phyloP scores from a whole-genome alignment of 1,139 yeast genomes.

The Citeromyces hawaiiensis region DNA sequence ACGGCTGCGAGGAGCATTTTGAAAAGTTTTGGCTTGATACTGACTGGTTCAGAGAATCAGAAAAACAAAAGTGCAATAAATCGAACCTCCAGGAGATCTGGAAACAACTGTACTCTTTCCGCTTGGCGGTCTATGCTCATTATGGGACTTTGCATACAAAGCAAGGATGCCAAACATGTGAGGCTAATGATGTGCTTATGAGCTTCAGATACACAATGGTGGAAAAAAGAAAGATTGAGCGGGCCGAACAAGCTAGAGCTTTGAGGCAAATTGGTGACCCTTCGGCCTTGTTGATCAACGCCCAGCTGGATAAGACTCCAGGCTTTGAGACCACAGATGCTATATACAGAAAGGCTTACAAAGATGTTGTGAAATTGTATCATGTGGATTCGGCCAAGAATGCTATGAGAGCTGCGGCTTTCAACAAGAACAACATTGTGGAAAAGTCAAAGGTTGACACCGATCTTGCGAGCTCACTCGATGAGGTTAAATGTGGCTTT shows the following conservation, averaged over 20 bases:
- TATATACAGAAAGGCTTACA: neutral
- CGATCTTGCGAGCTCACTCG: neutral
- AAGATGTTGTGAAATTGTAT: neutral
- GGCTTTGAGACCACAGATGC: neutral
- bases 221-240: neutral
- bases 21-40: neutral
- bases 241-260: neutral
- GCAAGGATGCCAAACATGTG: neutral
- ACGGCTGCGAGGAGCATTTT: neutral
- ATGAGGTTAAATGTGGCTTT: neutral
- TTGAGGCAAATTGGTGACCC: neutral
- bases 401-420: neutral
- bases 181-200: neutral
- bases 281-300: neutral
- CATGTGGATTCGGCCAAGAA: neutral
- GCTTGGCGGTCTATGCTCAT: neutral
- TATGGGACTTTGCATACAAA: neutral
- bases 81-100: neutral
- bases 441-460: neutral
- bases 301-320: neutral
- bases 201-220: neutral
- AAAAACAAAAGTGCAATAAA: neutral
- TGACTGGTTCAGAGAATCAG: neutral
- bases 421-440: neutral
- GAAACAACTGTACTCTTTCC: neutral